A percentile compares a stretch with the other conserved stretches of the same genome.
Evolutionary conservation across 306 rosid species (phyloP).

Genomic region (Arachis stenosperma): DNA sequence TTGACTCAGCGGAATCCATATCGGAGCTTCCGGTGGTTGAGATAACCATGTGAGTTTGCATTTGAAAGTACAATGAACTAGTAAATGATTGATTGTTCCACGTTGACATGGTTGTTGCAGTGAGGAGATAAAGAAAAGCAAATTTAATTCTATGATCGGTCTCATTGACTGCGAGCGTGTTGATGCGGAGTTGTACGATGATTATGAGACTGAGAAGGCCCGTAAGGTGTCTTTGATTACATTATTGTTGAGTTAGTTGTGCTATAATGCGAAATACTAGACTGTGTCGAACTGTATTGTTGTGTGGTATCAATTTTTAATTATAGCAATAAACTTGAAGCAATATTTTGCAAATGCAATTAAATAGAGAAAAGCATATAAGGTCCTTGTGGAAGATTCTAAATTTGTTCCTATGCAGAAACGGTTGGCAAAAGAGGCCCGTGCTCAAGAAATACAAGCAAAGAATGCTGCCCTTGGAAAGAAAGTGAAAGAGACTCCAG

Average conservation of each 20-base stretch:
- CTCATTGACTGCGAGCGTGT: constrained; percentile 88
- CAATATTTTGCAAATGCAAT: neutral
- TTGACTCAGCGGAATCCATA: constrained; percentile 89
- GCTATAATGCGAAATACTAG: neutral
- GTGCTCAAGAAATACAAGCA: constrained; percentile 80
- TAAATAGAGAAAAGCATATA: constrained; percentile 3
- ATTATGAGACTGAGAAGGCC: constrained; percentile 85
- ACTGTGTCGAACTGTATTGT: constrained; percentile 18
- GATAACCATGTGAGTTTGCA: constrained; percentile 69
- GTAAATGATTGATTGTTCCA: constrained; percentile 11
- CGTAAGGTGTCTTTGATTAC: constrained; percentile 60
- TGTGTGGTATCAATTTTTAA: constrained; percentile 9
- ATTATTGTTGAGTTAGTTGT: too few species aligned
- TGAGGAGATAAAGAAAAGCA: constrained; percentile 87
- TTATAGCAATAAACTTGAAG: neutral
- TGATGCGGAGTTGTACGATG: constrained; percentile 80
- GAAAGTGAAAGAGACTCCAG: constrained; percentile 71
- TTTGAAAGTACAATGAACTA: neutral
- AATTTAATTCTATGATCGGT: constrained; percentile 94
- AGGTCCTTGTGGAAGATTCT: constrained; percentile 11
- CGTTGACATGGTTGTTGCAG: constrained; percentile 47
- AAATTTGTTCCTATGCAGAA: constrained; percentile 51
- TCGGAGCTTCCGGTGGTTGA: constrained; percentile 94
- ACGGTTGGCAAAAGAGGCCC: constrained; percentile 86
- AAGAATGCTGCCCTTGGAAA: constrained; percentile 83